Evolutionary conservation across 768 basidiomycete species (phyloP).

Genomic region (Clitopilus hobsonii): DNA sequence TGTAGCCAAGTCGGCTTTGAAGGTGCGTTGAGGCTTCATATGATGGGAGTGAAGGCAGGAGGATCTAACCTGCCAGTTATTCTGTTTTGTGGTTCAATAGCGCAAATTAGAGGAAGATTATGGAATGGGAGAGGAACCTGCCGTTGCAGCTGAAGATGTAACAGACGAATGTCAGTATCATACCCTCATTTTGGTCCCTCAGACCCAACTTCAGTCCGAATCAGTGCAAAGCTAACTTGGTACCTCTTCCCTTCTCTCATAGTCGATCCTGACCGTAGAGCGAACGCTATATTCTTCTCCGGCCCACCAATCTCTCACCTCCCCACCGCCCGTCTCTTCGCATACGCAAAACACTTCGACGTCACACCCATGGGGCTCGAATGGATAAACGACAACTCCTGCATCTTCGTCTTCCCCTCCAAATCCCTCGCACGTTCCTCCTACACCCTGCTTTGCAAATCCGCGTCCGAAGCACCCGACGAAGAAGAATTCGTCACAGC

Average conservation of each 20-base stretch:
- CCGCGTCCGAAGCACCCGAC: slow-evolving; percentile 45
- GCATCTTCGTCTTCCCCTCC: slow-evolving; percentile 69
- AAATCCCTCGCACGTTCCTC: slow-evolving; percentile 49
- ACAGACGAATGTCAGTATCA: slow-evolving; percentile 27
- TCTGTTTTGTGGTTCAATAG: slow-evolving; percentile 31
- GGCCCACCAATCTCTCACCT: slow-evolving; percentile 73
- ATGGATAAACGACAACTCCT: slow-evolving; percentile 84
- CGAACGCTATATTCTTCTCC: slow-evolving; percentile 66
- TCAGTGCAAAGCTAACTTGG: background rate
- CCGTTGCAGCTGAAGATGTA: slow-evolving; percentile 29
- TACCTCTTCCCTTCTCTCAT: slow-evolving; percentile 20
- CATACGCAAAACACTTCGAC: slow-evolving; percentile 77
- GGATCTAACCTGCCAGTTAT: slow-evolving; percentile 41
- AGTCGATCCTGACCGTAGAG: slow-evolving; percentile 37
- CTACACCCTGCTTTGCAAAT: slow-evolving; percentile 47
- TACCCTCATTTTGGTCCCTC: background rate
- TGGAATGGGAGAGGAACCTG: slow-evolving; percentile 23
- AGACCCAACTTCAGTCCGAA: background rate
- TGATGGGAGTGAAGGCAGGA: slow-evolving; percentile 28
- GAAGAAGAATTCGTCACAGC: slow-evolving; percentile 57
- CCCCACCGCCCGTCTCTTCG: slow-evolving; percentile 74
- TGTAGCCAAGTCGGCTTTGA: slow-evolving; percentile 49
- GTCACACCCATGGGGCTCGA: slow-evolving; percentile 71
- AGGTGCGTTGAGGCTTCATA: slow-evolving; percentile 61
- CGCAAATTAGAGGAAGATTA: slow-evolving; percentile 36